Base-by-base conservation (phyloP, 1,284 basidiomycete genomes). In the Pseudomicrostroma phylloplanum region DNA sequence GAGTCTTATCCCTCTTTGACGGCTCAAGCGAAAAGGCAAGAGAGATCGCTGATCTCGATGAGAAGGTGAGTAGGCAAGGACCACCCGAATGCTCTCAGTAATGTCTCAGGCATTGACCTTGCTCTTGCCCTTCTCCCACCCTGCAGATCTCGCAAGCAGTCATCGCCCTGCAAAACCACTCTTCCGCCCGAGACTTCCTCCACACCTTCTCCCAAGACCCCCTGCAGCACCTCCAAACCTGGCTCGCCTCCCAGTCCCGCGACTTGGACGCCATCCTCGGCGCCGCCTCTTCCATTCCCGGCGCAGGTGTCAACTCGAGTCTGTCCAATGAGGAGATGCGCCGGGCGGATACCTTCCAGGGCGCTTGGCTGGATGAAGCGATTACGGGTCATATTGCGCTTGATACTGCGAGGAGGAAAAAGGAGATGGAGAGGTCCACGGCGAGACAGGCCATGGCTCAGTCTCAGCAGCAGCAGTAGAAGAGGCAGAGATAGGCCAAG, bases 201-300 rank as follows among this genome's bases (percentile, higher is more conserved):
- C 84, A 87, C 58, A 85, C 87, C 0, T 97, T 96, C 76, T 87
- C 91, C 19, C 82, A 85, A 1, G 86, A 92, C 62, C 91, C 92
- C 0, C 84, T 86, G 0, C 83, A 83, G 40, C 96, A 96, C 76
- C 88, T 96, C 61, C 87, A 91, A 69, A 89, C 86, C 2, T 97
- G 90, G 90, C 81, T 96, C 41, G 88, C 89, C 61, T 91, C 89
- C 2, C 94, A 97, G 79, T 89, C 91, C 39, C 84, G 90, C 19
- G 92, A 96, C 79, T 80, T 98, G 48, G 91, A 94, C 79, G 87
- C 85, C 62, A 85, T 96, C 63, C 83, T 97, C 0, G 74, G 76
- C 56, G 39, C 48, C 6, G 46, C 90, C 88, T 78, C 81, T 80
- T 68, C 80, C 3, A 55, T 64, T 1, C 68, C 81, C 15, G 91